Base-by-base conservation (phyloP, 345 rosid genomes). In the Laguncularia racemosa region DNA sequence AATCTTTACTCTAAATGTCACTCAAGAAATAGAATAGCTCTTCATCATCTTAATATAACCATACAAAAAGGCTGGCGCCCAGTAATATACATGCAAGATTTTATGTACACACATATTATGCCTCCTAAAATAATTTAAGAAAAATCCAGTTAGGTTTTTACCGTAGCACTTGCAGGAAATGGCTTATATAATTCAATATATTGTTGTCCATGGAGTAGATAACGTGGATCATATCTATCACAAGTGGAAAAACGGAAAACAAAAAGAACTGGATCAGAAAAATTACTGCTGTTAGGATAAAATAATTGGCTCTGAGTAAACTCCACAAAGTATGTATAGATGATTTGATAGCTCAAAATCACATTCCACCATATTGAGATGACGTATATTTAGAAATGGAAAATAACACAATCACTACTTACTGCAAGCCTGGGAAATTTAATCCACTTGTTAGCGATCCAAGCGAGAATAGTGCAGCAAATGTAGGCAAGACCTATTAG, bases 201-300 rank as follows among this genome's bases (percentile, higher is more conserved):
- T 16, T 92, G 98, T 48, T 89, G 91, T 64, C 89, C 96, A 70
- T 92, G 96, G 81, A 92, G 66, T 72, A 92, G 67, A 63, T 89
- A 95, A 54, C 67, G 71, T 10, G 76, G 81, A 74, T 89, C 95
- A 64, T 52, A 84, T 15, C 98, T 92, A 78, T 52, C 16, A 59
- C 16, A 40, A 59, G 55, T 19, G 59, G 46, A 56, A 65, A 68
- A 18, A 57, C 20, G 55, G 44, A 46, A 53, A 52, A 11, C 19
- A 46, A 16, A 18, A 48, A 48, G 52, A 55, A 13, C 19, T 20
- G 60, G 55, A 23, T 50, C 38, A 20, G 54, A 15, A 33, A 11
- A 55, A 52, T 17, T 2, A 13, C 43, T 2, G 20, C 45, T 53
- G 52, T 18, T 20, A 51, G 4, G 16, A 21, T 13, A 51, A 12